Percentiles rank a stretch among this genome's conserved stretches.
Evolutionary conservation across 352 stramenopile species (phyloP).

Genomic region (Phytophthora constricta): DNA sequence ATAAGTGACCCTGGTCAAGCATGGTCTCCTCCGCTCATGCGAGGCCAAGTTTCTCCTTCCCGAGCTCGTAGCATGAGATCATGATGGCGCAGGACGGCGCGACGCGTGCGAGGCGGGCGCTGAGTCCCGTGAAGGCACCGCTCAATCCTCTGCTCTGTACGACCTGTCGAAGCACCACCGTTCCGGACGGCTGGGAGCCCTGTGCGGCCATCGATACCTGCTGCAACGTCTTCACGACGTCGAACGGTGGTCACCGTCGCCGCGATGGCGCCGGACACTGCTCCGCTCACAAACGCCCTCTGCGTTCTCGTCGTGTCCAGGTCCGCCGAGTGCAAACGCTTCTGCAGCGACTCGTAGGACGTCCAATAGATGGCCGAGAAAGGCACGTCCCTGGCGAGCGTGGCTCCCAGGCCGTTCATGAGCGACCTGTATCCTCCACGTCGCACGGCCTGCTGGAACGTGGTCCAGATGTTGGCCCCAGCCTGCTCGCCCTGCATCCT

Average conservation of each 20-base stretch:
- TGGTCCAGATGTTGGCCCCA: conserved; percentile 40
- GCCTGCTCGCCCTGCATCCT: conserved; percentile 71
- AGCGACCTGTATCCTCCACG: conserved; percentile 81
- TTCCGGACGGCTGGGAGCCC: conserved; percentile 44
- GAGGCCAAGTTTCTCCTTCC: conserved; percentile 75
- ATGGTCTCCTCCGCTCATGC: conserved; percentile 27
- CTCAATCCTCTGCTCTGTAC: conserved; percentile 50
- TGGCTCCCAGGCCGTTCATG: conserved; percentile 89
- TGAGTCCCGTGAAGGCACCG: conserved; percentile 72
- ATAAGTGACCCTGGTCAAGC: conserved; percentile 6
- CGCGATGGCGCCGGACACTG: conserved; percentile 86
- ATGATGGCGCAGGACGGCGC: conserved; percentile 88
- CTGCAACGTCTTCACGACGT: conserved; percentile 96
- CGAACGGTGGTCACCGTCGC: conserved; percentile 94
- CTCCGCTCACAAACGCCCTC: conserved; percentile 87
- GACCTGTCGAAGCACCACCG: conserved; percentile 56
- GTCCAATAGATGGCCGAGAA: conserved; percentile 97
- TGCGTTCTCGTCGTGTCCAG: conserved; percentile 55
- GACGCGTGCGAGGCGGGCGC: conserved; percentile 69
- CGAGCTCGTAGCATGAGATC: conserved; percentile 86
- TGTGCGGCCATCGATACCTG: conserved; percentile 65
- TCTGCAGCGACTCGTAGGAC: conserved; percentile 86
- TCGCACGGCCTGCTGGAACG: conserved; percentile 64
- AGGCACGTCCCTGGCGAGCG: conserved; percentile 93
- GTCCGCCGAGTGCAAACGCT: conserved; percentile 16